Evolutionary conservation across 495 filamentous ascomycete species (phyloP), one percentile per base, ranked within the genome.

Genomic region (Tricharina praecox): DNA sequence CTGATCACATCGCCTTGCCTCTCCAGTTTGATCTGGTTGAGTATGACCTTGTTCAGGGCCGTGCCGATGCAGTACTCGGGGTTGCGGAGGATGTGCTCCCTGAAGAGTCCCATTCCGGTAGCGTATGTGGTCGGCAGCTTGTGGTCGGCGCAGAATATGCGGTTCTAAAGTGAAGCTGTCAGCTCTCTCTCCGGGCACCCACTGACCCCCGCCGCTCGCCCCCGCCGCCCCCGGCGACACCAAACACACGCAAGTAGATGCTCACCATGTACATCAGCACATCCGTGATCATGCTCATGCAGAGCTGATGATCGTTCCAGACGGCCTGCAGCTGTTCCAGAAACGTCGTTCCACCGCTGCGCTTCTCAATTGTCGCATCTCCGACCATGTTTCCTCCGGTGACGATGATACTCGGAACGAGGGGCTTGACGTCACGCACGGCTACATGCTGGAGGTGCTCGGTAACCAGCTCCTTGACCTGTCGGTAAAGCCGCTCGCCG

Each of bases 271-370:
- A 99, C 87, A 99, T 95, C 28, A 96, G 64, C 25, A 99, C 84
- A 61, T 99, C 92, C 9, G 88, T 90, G 35, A 84, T 78, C 92
- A 99, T 96, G 53, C 84, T 83, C 87, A 95, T 93, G 46, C 81
- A 84, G 13, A 82, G 68, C 58, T 84, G 83, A 58, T 99, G 88
- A 46, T 90, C 80, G 51, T 83, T 76, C 82, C 85, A 99, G 3
- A 77, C 75, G 33, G 70, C 66, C 59, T 81, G 82, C 15, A 96
- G 58, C 1, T 74, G 81, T 33, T 70, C 72, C 52, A 99, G 61
- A 53, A 96, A 90, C 58, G 70, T 81, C 63, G 93, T 86, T 34
- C 87, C 90, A 26, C 78, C 82, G 19, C 75, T 68, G 48, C 83
- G 70, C 23, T 82, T 73, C 67, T 95, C 86, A 48, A 76, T 76